Evolutionary conservation across 768 basidiomycete genomes (phyloP).

Genomic region (Russula sp.): DNA sequence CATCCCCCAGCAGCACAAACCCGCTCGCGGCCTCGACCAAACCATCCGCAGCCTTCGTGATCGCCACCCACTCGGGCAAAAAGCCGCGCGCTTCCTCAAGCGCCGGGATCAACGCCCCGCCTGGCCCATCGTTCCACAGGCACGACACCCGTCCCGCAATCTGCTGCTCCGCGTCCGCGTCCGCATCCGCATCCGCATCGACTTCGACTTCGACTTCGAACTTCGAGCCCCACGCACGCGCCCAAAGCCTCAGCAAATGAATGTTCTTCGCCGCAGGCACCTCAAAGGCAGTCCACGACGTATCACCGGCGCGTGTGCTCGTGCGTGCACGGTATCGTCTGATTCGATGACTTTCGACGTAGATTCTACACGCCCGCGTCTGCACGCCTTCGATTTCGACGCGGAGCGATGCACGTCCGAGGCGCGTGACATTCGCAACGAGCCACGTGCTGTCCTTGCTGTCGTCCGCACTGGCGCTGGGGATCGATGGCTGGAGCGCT

Average conservation of each 20-base stretch:
- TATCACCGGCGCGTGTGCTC: too few species aligned
- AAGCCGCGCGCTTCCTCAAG: slow-evolving; percentile 16
- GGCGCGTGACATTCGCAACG: slow-evolving; percentile 34
- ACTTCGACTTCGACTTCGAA: slow-evolving; percentile 15
- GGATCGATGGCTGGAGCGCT: slow-evolving; percentile 36
- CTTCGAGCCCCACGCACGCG: slow-evolving; percentile 11
- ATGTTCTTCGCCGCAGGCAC: slow-evolving; percentile 11
- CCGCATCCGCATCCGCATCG: neutral
- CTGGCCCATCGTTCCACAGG: slow-evolving; percentile 15
- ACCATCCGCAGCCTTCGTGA: slow-evolving; percentile 7
- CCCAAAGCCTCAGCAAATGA: slow-evolving; percentile 8
- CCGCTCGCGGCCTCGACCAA: slow-evolving; percentile 2
- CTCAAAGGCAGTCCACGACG: slow-evolving; percentile 11
- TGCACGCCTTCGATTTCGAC: slow-evolving; percentile 48
- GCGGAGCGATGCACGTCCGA: slow-evolving; percentile 38
- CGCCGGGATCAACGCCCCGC: slow-evolving; percentile 10
- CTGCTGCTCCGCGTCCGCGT: neutral
- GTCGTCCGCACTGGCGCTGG: slow-evolving; percentile 5
- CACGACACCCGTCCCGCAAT: slow-evolving; percentile 17
- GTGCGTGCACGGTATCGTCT: slow-evolving; percentile 10
- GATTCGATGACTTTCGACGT: slow-evolving; percentile 38
- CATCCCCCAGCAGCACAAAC: neutral
- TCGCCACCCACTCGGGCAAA: slow-evolving; percentile 18
- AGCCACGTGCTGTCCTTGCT: slow-evolving; percentile 34
- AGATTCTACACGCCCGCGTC: slow-evolving; percentile 55